These are phyloP conservation scores for Solioccasus polychromus DNA, from an alignment of 768 basidiomycete species.

Conservation along the genomic window DNA sequence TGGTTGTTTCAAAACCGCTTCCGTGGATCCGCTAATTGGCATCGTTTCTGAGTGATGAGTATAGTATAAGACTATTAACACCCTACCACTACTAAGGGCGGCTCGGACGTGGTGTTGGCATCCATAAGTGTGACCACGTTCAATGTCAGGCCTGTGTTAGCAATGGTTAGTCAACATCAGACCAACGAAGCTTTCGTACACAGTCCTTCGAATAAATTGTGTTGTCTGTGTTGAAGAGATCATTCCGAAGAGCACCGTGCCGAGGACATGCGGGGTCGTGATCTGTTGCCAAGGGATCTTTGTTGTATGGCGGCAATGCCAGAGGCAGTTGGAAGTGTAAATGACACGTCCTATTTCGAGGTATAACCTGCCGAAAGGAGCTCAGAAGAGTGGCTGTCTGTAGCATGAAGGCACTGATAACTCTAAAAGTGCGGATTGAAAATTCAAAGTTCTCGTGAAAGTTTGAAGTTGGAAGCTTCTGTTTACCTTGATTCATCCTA, in stretches of 20 bases:
- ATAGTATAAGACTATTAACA: not conserved
- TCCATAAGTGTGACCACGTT: constrained; percentile 48
- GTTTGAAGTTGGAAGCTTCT: too few relatives aligned
- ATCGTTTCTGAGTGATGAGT: not conserved
- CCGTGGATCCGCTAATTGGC: constrained; percentile 32
- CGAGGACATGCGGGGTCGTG: constrained; percentile 11
- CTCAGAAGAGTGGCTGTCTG: not conserved
- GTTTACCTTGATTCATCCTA: too few relatives aligned
- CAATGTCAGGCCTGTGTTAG: constrained; percentile 42
- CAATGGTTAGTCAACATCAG: not conserved
- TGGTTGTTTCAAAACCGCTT: constrained; percentile 33
- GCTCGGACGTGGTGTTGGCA: constrained; percentile 38
- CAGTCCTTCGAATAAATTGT: constrained; percentile 43
- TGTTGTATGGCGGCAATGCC: constrained; percentile 1
- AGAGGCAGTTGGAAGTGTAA: constrained; percentile 31
- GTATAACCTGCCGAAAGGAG: too few relatives aligned
- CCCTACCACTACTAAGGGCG: constrained; percentile 55
- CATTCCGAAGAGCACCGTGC: constrained; percentile 18
- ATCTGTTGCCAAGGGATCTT: constrained; percentile 1
- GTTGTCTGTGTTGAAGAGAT: constrained; percentile 28
- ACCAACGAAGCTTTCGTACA: constrained; percentile 21
- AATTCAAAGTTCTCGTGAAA: too few relatives aligned
- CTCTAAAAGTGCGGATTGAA: too few relatives aligned
- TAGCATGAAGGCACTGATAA: not conserved
- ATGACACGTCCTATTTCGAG: constrained; percentile 28